Conservation (phyloP, 345 rosid genomes). For the Eucalyptus sp. region DNA sequence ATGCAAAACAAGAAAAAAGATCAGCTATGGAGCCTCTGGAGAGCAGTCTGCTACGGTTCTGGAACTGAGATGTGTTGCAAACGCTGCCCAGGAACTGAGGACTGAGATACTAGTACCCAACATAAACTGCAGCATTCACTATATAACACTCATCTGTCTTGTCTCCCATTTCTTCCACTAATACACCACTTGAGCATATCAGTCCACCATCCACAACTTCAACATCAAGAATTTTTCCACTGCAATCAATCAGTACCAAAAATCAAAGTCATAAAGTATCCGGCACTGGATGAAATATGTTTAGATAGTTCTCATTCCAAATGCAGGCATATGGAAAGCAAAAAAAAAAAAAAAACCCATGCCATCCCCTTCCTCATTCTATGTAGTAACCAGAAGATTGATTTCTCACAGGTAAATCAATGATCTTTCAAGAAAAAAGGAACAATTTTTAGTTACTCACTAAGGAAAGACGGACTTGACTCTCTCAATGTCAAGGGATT, state of each 20-base stretch:
- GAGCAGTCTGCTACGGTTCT: background rate
- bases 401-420: background rate
- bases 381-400: background rate
- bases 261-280: background rate
- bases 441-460: constrained; percentile 27
- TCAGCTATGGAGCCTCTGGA: background rate
- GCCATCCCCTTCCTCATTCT: background rate
- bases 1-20: background rate
- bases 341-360: background rate
- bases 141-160: constrained; percentile 82
- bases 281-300: background rate
- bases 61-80: background rate
- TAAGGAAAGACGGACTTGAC: constrained; percentile 83
- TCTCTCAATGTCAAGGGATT: constrained; percentile 49
- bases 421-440: background rate
- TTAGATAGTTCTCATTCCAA: background rate
- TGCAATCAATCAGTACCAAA: background rate
- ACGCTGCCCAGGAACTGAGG: background rate
- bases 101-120: constrained; percentile 44
- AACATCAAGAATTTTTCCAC: constrained; percentile 53
- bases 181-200: constrained; percentile 75
- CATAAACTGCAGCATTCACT: constrained; percentile 77
- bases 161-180: constrained; percentile 88
- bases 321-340: background rate
- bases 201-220: constrained; percentile 87